A percentile compares a stretch with the other conserved stretches of the same genome.
phyloP scores from a whole-genome alignment of 768 basidiomycete genomes.

The Leucocoprinus birnbaumii region DNA sequence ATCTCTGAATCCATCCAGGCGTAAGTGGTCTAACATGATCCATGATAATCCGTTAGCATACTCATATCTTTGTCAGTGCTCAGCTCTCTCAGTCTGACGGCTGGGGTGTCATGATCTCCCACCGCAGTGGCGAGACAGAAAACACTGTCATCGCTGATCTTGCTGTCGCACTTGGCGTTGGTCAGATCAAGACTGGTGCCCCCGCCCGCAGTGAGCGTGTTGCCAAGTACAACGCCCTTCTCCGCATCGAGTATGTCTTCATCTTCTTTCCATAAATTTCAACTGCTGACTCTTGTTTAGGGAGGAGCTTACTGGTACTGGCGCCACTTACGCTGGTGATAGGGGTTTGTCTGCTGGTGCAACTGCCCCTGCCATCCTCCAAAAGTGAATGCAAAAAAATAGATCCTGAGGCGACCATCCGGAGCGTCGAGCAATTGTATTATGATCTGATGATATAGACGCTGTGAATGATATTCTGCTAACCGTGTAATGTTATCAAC shows the following conservation, averaged over 20 bases:
- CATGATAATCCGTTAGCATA: neutral
- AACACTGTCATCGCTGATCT: slow-evolving; percentile 96
- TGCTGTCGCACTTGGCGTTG: slow-evolving; percentile 86
- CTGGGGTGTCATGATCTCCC: slow-evolving; percentile 99
- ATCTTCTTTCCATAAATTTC: neutral
- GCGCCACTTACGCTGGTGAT: slow-evolving; percentile 70
- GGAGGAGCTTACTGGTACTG: slow-evolving; percentile 59
- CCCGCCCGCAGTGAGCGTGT: slow-evolving; percentile 96
- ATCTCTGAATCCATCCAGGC: slow-evolving; percentile 99
- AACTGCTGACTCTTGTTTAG: slow-evolving; percentile 12
- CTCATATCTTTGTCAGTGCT: slow-evolving; percentile 48
- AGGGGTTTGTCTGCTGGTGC: slow-evolving; percentile 78
- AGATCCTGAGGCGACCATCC: slow-evolving; percentile 5
- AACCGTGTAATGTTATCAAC: neutral
- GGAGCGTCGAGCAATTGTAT: neutral
- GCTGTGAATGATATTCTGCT: neutral
- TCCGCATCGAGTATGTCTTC: slow-evolving; percentile 79
- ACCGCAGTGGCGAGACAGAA: slow-evolving; percentile 98
- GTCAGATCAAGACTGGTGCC: slow-evolving; percentile 99
- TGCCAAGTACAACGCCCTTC: slow-evolving; percentile 87
- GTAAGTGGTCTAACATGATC: slow-evolving; percentile 46
- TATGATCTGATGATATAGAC: neutral
- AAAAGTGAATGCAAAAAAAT: slow-evolving; percentile 51
- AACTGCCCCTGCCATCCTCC: slow-evolving; percentile 67
- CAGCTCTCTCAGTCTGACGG: slow-evolving; percentile 94